These are phyloP conservation scores for Brassica nigra DNA, from an alignment of 345 rosid genomes.

Conservation along the genomic window DNA sequence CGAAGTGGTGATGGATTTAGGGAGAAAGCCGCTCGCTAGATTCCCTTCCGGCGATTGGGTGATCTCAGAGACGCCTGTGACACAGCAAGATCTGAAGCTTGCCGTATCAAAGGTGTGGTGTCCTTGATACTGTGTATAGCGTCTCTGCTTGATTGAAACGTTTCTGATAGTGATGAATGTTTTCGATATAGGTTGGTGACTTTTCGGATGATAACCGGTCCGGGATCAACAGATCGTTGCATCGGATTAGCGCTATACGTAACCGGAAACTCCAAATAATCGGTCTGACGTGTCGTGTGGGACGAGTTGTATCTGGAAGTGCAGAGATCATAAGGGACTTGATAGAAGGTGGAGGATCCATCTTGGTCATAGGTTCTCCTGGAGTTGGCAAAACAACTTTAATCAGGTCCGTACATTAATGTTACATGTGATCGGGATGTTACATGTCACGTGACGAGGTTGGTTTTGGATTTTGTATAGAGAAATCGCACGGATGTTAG, in stretches of 20 bases:
- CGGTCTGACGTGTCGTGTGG: conserved; percentile 96
- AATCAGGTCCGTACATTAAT: conserved; percentile 71
- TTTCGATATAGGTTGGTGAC: conserved; percentile 69
- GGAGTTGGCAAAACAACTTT: conserved; percentile 98
- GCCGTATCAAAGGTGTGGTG: conserved; percentile 72
- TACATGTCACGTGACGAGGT: background rate
- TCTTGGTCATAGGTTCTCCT: conserved; percentile 91
- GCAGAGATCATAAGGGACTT: conserved; percentile 81
- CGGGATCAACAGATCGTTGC: conserved; percentile 85
- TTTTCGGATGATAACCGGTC: conserved; percentile 96
- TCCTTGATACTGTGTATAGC: background rate
- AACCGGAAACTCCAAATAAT: conserved; percentile 84
- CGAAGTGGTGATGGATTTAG: conserved; percentile 94
- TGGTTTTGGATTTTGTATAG: conserved; percentile 31
- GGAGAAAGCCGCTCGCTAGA: conserved; percentile 86
- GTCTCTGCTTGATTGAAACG: no score
- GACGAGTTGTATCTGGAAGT: conserved; percentile 88
- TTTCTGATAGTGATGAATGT: no score
- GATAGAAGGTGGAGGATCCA: conserved; percentile 86
- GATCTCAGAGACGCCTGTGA: conserved; percentile 67
- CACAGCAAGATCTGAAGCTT: conserved; percentile 69
- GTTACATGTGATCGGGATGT: background rate
- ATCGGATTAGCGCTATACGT: conserved; percentile 93
- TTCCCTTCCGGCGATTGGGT: conserved; percentile 96
- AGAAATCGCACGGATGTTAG: conserved; percentile 89